Conservation (phyloP, 139 green algal species). For the Picochlorum sp. region DNA sequence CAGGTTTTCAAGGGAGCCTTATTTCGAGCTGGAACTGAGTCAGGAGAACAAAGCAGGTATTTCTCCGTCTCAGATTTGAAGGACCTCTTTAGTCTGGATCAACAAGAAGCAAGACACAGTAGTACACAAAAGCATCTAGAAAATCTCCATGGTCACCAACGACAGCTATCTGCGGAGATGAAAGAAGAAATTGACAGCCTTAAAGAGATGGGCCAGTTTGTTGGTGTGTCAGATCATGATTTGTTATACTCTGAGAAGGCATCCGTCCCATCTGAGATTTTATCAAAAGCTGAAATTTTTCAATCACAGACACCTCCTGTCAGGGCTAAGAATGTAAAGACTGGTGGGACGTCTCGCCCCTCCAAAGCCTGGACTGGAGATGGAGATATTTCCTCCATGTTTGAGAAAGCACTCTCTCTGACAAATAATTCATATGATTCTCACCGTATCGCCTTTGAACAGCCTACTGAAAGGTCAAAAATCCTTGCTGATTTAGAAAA, state of each 20-base stretch:
- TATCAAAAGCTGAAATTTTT: not conserved
- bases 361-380: conserved; percentile 8
- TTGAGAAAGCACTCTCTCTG: conserved; percentile 4
- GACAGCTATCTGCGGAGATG: conserved; percentile 25
- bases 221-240: conserved; percentile 72
- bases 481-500: not conserved
- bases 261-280: not conserved
- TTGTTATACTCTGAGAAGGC: conserved; percentile 63
- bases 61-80: conserved; percentile 56
- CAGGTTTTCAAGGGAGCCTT: conserved; percentile 80
- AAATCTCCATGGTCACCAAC: conserved; percentile 53
- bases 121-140: conserved; percentile 61
- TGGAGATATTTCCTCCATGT: conserved; percentile 11
- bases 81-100: conserved; percentile 62
- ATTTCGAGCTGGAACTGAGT: conserved; percentile 58
- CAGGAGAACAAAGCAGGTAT: conserved; percentile 64
- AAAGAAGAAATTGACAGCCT: conserved; percentile 40
- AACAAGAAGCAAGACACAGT: conserved; percentile 38
- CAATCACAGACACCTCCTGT: too few relatives aligned
- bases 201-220: conserved; percentile 24
- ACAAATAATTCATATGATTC: too few relatives aligned
- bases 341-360: too few relatives aligned
- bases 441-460: too few relatives aligned
- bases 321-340: too few relatives aligned
- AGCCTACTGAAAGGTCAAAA: too few relatives aligned